A percentile compares a stretch with the other conserved stretches of the same genome.
Evolutionary conservation across 345 rosid species (phyloP).

Genomic region (Clarkia xantiana): DNA sequence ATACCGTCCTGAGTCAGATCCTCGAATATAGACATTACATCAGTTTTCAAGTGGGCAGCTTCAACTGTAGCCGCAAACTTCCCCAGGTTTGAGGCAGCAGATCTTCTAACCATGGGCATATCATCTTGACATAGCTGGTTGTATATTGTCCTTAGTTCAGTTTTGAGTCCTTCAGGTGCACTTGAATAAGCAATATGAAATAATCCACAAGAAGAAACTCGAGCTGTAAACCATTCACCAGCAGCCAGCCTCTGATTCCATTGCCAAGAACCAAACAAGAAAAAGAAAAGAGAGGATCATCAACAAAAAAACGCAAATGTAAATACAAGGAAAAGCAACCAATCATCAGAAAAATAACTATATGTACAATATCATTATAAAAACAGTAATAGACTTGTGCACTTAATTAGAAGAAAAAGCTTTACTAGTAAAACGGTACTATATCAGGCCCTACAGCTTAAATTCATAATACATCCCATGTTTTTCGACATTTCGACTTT

Average conservation of each 20-base stretch:
- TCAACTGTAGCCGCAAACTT: slow-evolving; percentile 94
- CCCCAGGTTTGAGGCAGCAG: slow-evolving; percentile 86
- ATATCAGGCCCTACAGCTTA: too few species aligned
- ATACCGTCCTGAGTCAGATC: slow-evolving; percentile 95
- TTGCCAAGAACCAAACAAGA: background rate
- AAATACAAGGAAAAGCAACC: too few species aligned
- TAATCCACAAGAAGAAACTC: slow-evolving; percentile 85
- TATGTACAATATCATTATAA: too few species aligned
- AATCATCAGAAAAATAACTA: background rate
- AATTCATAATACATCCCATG: too few species aligned
- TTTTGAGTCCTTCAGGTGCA: slow-evolving; percentile 60
- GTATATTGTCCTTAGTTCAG: slow-evolving; percentile 56
- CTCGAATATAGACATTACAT: slow-evolving; percentile 76
- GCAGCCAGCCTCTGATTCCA: slow-evolving; percentile 64
- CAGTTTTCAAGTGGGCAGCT: slow-evolving; percentile 60
- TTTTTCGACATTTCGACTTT: too few species aligned
- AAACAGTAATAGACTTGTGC: too few species aligned
- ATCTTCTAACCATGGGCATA: slow-evolving; percentile 97
- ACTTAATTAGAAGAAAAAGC: too few species aligned
- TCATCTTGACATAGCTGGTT: slow-evolving; percentile 89
- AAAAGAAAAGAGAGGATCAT: background rate
- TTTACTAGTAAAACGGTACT: too few species aligned
- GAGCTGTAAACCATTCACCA: slow-evolving; percentile 97
- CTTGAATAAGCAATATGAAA: slow-evolving; percentile 90
- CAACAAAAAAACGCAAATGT: too few species aligned